Conservation (phyloP, 495 filamentous ascomycete species). For the Pyronema domesticum region DNA sequence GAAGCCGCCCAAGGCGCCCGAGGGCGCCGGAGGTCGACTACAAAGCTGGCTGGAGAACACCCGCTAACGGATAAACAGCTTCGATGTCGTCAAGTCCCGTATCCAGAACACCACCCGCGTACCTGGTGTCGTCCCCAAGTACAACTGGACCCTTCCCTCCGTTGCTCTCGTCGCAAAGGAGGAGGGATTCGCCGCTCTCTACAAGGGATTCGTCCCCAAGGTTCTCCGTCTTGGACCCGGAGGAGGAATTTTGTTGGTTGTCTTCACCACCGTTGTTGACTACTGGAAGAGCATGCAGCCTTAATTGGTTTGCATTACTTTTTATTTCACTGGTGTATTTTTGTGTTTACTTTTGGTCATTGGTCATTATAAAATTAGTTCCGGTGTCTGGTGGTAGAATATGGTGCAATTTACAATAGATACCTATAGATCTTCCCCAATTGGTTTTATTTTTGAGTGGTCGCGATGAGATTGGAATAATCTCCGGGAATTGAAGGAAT, state of each 20-base stretch:
- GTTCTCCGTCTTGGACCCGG: constrained; percentile 75
- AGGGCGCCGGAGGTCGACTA: no score
- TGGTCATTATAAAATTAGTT: background rate
- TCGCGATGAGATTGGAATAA: no score
- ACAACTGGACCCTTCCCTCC: constrained; percentile 92
- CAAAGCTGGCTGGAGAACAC: background rate
- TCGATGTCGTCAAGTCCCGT: constrained; percentile 94
- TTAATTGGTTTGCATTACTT: background rate
- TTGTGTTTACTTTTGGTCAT: no score
- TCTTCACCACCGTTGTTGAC: constrained; percentile 87
- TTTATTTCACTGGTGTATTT: background rate
- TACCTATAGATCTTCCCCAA: background rate
- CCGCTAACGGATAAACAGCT: constrained; percentile 19
- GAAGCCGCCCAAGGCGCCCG: background rate
- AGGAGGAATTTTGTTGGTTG: constrained; percentile 80
- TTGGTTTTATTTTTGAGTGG: no score
- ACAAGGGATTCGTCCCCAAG: constrained; percentile 96
- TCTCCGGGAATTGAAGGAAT: no score
- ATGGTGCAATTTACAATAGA: background rate
- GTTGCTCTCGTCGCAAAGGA: constrained; percentile 74
- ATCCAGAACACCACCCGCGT: constrained; percentile 86
- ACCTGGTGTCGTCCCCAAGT: constrained; percentile 64
- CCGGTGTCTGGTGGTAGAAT: background rate
- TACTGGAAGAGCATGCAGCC: constrained; percentile 47
- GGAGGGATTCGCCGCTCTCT: constrained; percentile 80